Conservation (phyloP, 805 yeast genomes). For the Cyberlindnera japonica region DNA sequence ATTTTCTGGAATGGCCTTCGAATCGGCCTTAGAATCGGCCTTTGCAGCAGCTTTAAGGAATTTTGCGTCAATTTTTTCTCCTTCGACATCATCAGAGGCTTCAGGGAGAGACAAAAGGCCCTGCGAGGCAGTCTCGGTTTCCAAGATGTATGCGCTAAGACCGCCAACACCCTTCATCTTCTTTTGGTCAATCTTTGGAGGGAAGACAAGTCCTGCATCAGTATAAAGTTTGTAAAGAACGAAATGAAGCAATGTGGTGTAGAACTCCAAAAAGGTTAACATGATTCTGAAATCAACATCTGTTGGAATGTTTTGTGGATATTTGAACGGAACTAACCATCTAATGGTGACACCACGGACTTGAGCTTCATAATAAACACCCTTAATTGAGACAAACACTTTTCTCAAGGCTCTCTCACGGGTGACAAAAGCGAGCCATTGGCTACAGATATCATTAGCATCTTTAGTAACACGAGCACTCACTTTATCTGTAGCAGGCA, state of each 20-base stretch:
- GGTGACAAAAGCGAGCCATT: conserved; percentile 93
- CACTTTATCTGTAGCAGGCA: conserved; percentile 90
- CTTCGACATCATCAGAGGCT: conserved; percentile 33
- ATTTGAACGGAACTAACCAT: conserved; percentile 97
- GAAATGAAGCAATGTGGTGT: conserved; percentile 87
- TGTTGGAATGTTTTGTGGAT: conserved; percentile 90
- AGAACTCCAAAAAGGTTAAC: conserved; percentile 95
- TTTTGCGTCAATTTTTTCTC: conserved; percentile 31
- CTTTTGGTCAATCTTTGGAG: conserved; percentile 70
- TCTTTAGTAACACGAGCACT: conserved; percentile 79
- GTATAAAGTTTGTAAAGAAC: conserved; percentile 81
- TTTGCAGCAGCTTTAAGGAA: conserved; percentile 54
- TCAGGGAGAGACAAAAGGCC: conserved; percentile 26
- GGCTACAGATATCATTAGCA: conserved; percentile 82
- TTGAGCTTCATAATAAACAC: conserved; percentile 90
- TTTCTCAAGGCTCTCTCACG: conserved; percentile 77
- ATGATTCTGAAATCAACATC: conserved; percentile 96
- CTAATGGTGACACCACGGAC: conserved; percentile 89
- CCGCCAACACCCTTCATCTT: conserved; percentile 89
- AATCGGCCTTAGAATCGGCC: conserved; percentile 36
- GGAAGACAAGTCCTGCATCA: conserved; percentile 83
- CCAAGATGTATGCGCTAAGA: conserved; percentile 74
- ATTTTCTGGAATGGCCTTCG: conserved; percentile 33
- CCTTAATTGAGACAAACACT: conserved; percentile 94
- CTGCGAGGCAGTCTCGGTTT: conserved; percentile 35